phyloP scores from a whole-genome alignment of 2,329 filamentous ascomycete genomes.

The Dactylellina leptospora region DNA sequence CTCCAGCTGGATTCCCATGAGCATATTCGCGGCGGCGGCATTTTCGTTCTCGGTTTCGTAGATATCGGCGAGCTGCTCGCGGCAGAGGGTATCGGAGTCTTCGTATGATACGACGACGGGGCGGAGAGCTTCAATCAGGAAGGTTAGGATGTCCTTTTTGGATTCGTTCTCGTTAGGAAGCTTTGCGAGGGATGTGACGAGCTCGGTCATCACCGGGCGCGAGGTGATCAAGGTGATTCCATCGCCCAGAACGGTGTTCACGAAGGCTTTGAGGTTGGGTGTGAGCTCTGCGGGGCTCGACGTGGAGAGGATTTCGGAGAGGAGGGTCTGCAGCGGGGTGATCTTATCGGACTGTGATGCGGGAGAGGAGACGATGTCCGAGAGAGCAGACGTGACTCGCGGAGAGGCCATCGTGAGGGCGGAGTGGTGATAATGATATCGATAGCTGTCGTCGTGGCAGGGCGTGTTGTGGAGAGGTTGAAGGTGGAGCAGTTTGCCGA shows the following conservation, averaged over 20 bases:
- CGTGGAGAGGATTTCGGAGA: constrained; percentile 66
- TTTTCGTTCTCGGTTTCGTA: constrained; percentile 86
- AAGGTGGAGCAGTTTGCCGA: too few species aligned
- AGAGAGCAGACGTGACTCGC: constrained; percentile 34
- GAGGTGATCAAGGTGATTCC: constrained; percentile 79
- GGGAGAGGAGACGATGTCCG: constrained; percentile 59
- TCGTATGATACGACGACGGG: constrained; percentile 77
- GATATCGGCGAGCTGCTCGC: constrained; percentile 81
- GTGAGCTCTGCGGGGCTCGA: constrained; percentile 63
- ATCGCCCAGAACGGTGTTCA: constrained; percentile 73
- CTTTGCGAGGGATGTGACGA: constrained; percentile 71
- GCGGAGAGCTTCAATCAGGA: constrained; percentile 74
- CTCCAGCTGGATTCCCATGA: constrained; percentile 88
- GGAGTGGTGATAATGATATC: too few species aligned
- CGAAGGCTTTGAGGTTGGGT: constrained; percentile 73
- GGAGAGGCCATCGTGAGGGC: constrained; percentile 41
- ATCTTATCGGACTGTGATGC: constrained; percentile 65
- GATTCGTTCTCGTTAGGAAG: constrained; percentile 69
- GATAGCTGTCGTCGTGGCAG: too few species aligned
- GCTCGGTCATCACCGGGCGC: constrained; percentile 73
- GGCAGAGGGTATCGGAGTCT: constrained; percentile 82
- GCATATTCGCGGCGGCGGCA: constrained; percentile 75
- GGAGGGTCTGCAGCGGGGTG: constrained; percentile 68
- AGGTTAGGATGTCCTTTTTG: constrained; percentile 78
- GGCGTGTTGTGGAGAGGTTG: too few species aligned